Percentiles rank a stretch among this genome's conserved stretches.
These are phyloP conservation scores for Ascochyta koolunga DNA, from an alignment of 2,329 filamentous ascomycete genomes.

Conservation along the genomic window DNA sequence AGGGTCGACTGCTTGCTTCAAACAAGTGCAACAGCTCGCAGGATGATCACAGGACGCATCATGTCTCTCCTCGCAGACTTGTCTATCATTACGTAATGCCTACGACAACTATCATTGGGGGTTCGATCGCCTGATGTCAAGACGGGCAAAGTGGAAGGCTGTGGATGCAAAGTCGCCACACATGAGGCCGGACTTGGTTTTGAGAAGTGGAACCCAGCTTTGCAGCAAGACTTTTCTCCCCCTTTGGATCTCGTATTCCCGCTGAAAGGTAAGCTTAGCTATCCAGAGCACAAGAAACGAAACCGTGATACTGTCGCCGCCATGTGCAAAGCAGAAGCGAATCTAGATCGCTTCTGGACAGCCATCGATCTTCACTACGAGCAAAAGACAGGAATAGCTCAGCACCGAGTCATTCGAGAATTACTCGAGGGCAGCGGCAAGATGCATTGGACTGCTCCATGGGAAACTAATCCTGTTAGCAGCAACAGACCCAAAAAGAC, in stretches of 20 bases:
- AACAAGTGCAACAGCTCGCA: background rate
- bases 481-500: too few species aligned
- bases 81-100: background rate
- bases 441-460: too few species aligned
- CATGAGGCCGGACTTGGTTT: too few species aligned
- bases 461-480: too few species aligned
- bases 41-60: background rate
- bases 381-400: background rate
- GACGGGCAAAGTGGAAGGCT: background rate
- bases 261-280: background rate
- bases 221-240: background rate
- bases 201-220: too few species aligned
- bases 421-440: too few species aligned
- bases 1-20: background rate
- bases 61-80: background rate
- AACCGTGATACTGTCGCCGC: conserved; percentile 48
- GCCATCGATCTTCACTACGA: conserved; percentile 6
- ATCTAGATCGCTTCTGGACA: conserved; percentile 57
- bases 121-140: conserved; percentile 18
- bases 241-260: background rate
- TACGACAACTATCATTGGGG: conserved; percentile 47
- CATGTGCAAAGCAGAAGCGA: conserved; percentile 52
- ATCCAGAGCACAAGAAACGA: background rate
- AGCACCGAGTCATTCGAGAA: conserved; percentile 12
- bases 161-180: too few species aligned